phyloP scores from a whole-genome alignment of 169 alveolate genomes.

The Eimeria acervulina region DNA sequence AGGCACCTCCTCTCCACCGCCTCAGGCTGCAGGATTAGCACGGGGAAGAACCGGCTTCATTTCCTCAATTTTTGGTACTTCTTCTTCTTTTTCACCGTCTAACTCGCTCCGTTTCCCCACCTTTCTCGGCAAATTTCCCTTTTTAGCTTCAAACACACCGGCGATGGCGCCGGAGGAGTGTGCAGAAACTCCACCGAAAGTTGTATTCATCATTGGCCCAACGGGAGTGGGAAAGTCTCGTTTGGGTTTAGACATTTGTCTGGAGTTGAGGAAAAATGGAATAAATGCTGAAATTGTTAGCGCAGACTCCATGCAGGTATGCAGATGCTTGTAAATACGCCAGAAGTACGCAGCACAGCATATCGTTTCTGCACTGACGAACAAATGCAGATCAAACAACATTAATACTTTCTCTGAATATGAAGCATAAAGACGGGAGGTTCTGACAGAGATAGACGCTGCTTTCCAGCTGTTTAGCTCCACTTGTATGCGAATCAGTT shows the following conservation, averaged over 20 bases:
- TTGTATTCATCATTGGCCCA: conserved; percentile 71
- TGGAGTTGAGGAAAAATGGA: conserved; percentile 40
- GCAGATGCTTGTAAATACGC: background rate
- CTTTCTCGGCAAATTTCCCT: background rate
- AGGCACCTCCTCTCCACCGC: background rate
- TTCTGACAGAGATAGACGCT: background rate
- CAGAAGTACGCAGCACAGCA: background rate
- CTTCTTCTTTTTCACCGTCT: background rate
- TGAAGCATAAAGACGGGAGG: background rate
- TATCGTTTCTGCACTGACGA: background rate
- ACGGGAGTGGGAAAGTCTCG: conserved; percentile 82
- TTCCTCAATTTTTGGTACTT: background rate
- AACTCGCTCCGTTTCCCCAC: background rate
- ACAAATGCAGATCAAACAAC: background rate
- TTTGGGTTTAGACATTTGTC: conserved; percentile 34
- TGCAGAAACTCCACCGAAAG: background rate
- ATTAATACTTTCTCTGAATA: too few relatives aligned
- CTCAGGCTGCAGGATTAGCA: background rate
- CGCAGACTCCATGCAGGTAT: conserved; percentile 82
- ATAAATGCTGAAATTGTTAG: conserved; percentile 69
- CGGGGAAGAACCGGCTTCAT: background rate
- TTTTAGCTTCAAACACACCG: background rate
- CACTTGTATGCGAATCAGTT: background rate
- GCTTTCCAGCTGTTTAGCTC: background rate
- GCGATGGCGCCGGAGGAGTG: background rate